These are phyloP conservation scores for Chytriomyces sp. DNA, from an alignment of 192 early-diverging fungal genomes.

Conservation along the genomic window DNA sequence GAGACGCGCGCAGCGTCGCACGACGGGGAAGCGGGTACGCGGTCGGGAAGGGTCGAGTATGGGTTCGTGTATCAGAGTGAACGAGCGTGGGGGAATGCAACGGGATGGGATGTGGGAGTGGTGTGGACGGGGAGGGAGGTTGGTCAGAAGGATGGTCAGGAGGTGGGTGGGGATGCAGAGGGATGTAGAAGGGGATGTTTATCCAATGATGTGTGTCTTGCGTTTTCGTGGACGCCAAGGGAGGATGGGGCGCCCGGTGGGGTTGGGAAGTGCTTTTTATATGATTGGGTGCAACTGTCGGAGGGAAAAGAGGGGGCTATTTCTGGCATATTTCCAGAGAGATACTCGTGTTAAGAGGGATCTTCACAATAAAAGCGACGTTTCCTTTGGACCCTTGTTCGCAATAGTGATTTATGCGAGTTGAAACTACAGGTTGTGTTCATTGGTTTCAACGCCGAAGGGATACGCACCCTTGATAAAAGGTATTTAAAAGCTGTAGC, in stretches of 20 bases:
- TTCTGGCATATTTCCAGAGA: neutral
- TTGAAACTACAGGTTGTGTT: too few relatives aligned
- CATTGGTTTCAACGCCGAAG: too few relatives aligned
- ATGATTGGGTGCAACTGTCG: conserved; percentile 3
- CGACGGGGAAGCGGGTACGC: too few relatives aligned
- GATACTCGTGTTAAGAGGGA: too few relatives aligned
- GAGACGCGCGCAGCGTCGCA: neutral
- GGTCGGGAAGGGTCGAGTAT: neutral
- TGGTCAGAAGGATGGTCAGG: too few relatives aligned
- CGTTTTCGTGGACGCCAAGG: neutral
- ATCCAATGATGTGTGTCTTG: neutral
- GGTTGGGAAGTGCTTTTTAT: neutral
- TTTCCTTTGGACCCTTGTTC: too few relatives aligned
- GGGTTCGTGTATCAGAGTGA: neutral
- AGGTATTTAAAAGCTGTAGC: too few relatives aligned
- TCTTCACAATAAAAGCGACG: too few relatives aligned
- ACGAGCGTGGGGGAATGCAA: neutral
- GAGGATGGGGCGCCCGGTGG: neutral
- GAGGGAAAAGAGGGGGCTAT: neutral
- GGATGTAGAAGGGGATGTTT: neutral
- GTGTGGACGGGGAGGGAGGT: neutral
- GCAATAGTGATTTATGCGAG: too few relatives aligned
- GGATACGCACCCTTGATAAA: too few relatives aligned
- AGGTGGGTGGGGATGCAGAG: neutral
- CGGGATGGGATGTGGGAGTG: neutral